A percentile compares a stretch with the other conserved stretches of the same genome.
Evolutionary conservation across 148 eudicot genomes (phyloP).

Genomic region (Amaranthus hypochondriacus): DNA sequence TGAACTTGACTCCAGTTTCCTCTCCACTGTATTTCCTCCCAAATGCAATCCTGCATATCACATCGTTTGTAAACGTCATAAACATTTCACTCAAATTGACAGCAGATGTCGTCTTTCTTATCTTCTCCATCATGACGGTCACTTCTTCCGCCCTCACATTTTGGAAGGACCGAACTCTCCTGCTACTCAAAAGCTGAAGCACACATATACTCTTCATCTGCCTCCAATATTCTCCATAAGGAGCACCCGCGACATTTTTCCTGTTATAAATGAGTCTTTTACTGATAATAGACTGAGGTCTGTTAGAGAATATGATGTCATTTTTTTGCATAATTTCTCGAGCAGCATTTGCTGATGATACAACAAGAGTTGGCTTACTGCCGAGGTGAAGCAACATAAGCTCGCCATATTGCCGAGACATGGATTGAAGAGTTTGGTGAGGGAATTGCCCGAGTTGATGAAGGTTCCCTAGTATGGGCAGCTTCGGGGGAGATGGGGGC

Average conservation of each 20-base stretch:
- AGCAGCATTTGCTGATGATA: constrained; percentile 52
- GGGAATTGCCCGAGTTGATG: constrained; percentile 32
- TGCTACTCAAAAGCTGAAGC: constrained; percentile 42
- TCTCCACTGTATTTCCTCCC: constrained; percentile 59
- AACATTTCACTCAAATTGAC: constrained; percentile 49
- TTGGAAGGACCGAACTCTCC: constrained; percentile 40
- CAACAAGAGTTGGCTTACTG: constrained; percentile 34
- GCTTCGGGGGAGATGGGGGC: constrained; percentile 41
- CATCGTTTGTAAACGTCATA: constrained; percentile 38
- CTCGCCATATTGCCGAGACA: constrained; percentile 32
- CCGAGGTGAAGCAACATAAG: constrained; percentile 40
- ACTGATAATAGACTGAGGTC: constrained; percentile 31
- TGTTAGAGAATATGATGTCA: constrained; percentile 34
- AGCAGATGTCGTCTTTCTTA: constrained; percentile 19
- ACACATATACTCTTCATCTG: constrained; percentile 41
- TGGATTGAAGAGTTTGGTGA: constrained; percentile 26
- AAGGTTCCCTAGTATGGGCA: constrained; percentile 40
- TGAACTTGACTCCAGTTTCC: constrained; percentile 33
- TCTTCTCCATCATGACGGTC: constrained; percentile 33
- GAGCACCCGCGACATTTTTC: constrained; percentile 33
- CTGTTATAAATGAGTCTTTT: constrained; percentile 29
- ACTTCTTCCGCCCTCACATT: constrained; percentile 40
- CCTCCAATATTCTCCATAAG: constrained; percentile 56
- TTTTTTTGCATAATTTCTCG: constrained; percentile 48
- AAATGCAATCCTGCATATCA: constrained; percentile 55